These are phyloP conservation scores for Austroboletus festivus DNA, from an alignment of 768 basidiomycete genomes.

Conservation along the genomic window DNA sequence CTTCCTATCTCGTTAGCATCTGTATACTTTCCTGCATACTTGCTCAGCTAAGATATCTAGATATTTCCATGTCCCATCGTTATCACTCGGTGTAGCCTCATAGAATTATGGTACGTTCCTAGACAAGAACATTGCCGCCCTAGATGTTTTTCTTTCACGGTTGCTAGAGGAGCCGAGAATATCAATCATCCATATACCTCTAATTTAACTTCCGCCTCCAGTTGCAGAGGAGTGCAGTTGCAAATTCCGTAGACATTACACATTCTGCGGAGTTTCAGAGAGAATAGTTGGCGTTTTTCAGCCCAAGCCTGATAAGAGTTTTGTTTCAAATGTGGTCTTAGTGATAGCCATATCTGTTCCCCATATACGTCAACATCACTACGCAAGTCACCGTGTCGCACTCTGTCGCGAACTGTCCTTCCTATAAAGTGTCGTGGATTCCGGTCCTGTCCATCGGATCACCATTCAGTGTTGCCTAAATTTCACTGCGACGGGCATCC, in stretches of 20 bases:
- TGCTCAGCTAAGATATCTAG: slow-evolving; percentile 4
- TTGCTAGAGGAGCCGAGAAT: neutral
- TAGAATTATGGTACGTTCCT: slow-evolving; percentile 4
- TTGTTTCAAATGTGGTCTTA: neutral
- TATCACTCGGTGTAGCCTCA: slow-evolving; percentile 2
- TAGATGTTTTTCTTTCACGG: slow-evolving; percentile 2
- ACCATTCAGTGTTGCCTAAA: too few relatives aligned
- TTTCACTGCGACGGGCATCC: too few relatives aligned
- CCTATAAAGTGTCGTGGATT: too few relatives aligned
- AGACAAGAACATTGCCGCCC: neutral
- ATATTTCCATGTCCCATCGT: slow-evolving; percentile 3
- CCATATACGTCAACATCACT: too few relatives aligned
- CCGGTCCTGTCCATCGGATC: too few relatives aligned
- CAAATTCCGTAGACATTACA: too few relatives aligned
- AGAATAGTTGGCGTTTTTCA: too few relatives aligned
- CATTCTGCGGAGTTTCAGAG: too few relatives aligned
- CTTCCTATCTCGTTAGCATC: slow-evolving; percentile 1
- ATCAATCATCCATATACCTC: neutral
- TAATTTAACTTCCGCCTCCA: too few relatives aligned
- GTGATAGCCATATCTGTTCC: neutral
- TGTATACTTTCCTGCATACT: slow-evolving; percentile 2
- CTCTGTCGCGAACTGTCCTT: too few relatives aligned
- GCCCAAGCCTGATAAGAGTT: neutral
- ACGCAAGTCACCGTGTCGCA: too few relatives aligned
- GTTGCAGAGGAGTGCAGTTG: too few relatives aligned